These are phyloP conservation scores for Blastomyces percursus DNA, from an alignment of 2,329 filamentous ascomycete genomes.

Conservation along the genomic window DNA sequence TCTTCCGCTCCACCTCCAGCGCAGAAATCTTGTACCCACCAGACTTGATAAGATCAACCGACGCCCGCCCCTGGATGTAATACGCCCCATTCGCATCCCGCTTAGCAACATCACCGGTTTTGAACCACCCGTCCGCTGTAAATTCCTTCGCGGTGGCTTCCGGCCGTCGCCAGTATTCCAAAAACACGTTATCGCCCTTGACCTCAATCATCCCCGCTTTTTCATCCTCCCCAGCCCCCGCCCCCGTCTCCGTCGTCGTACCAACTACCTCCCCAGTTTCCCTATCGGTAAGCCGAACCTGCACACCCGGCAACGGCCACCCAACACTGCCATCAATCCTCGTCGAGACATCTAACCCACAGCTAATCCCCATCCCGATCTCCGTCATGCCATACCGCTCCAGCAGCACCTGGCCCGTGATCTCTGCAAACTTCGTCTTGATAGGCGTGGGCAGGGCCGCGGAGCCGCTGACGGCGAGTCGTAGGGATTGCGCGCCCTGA, in stretches of 20 bases:
- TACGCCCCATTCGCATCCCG: conserved; percentile 34
- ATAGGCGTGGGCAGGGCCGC: conserved; percentile 34
- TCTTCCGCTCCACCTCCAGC: conserved; percentile 44
- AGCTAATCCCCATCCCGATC: conserved; percentile 40
- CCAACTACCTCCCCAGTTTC: conserved; percentile 25
- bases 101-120: conserved; percentile 37
- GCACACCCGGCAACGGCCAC: conserved; percentile 38
- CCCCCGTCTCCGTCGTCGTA: conserved; percentile 14
- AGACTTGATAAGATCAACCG: conserved; percentile 45
- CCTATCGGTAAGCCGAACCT: conserved; percentile 36
- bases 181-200: conserved; percentile 33
- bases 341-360: conserved; percentile 30
- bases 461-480: conserved; percentile 34
- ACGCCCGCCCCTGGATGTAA: conserved; percentile 44
- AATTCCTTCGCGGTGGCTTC: conserved; percentile 39
- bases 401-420: conserved; percentile 34
- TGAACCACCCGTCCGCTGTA: conserved; percentile 40
- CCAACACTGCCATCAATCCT: conserved; percentile 41
- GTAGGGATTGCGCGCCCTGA: conserved; percentile 25
- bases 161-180: conserved; percentile 34
- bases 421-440: conserved; percentile 31
- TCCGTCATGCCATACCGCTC: conserved; percentile 43
- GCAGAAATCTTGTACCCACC: conserved; percentile 48
- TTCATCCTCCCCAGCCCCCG: no score
- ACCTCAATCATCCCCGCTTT: conserved; percentile 37